Conservation (phyloP, 805 yeast genomes). For the Tetrapisispora namnaoensis region DNA sequence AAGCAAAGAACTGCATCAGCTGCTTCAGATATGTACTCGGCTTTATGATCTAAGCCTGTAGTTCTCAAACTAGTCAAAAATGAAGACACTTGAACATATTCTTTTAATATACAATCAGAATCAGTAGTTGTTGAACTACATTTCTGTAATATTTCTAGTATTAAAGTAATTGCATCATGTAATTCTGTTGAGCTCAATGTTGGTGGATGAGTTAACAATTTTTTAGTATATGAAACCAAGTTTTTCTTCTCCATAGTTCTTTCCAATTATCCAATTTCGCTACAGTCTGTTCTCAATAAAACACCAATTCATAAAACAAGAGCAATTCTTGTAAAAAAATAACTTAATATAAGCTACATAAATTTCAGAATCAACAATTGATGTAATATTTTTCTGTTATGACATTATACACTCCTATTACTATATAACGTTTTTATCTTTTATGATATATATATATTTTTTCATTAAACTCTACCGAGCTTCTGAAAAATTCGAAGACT, state of each 20-base stretch:
- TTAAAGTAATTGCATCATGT: conserved; percentile 47
- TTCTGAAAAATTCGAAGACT: too few relatives aligned
- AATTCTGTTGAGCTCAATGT: conserved; percentile 56
- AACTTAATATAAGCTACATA: too few relatives aligned
- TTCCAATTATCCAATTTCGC: not conserved
- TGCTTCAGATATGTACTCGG: conserved; percentile 79
- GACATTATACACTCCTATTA: too few relatives aligned
- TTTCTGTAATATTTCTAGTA: conserved; percentile 51
- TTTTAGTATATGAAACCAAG: conserved; percentile 41
- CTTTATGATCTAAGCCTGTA: conserved; percentile 67
- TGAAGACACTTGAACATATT: conserved; percentile 57
- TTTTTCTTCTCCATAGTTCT: not conserved
- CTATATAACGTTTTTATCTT: too few relatives aligned
- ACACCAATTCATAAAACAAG: not conserved
- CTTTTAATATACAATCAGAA: conserved; percentile 3
- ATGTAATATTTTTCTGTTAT: too few relatives aligned
- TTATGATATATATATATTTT: too few relatives aligned
- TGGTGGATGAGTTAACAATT: conserved; percentile 51
- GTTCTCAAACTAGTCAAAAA: conserved; percentile 71
- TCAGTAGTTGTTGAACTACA: conserved; percentile 14
- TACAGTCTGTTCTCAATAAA: not conserved
- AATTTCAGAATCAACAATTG: too few relatives aligned
- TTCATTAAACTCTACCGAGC: too few relatives aligned
- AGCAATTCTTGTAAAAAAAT: too few relatives aligned
- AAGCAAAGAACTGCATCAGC: conserved; percentile 62